phyloP scores from a whole-genome alignment of 345 rosid species.

The Dipteronia sinensis region DNA sequence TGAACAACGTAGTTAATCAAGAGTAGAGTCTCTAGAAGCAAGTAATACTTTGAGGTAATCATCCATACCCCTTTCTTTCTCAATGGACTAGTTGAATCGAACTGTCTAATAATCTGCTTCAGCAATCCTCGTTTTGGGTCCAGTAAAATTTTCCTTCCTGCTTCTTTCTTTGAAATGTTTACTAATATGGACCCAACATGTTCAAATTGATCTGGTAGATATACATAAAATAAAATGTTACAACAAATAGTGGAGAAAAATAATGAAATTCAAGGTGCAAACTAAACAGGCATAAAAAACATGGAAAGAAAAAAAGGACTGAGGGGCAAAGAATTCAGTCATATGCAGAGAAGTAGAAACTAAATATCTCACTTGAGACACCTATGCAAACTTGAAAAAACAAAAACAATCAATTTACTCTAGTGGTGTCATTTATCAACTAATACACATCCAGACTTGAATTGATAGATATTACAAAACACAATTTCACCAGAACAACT shows the following conservation, averaged over 20 bases:
- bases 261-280: constrained; percentile 1
- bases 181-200: constrained; percentile 93
- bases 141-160: constrained; percentile 73
- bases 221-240: constrained; percentile 16
- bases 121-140: constrained; percentile 78
- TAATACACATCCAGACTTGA: not conserved
- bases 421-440: not conserved
- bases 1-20: not conserved
- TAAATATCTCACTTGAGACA: not conserved
- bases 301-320: not conserved
- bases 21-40: constrained; percentile 1
- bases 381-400: not conserved
- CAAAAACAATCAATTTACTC: not conserved
- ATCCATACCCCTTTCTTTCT: constrained; percentile 81
- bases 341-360: not conserved
- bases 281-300: constrained; percentile 1
- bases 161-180: constrained; percentile 83
- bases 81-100: constrained; percentile 66
- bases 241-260: constrained; percentile 5
- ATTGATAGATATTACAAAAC: not conserved
- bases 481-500: not conserved
- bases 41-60: constrained; percentile 11
- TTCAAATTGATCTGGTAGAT: constrained; percentile 74
- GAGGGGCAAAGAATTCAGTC: not conserved
- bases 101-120: constrained; percentile 82